Evolutionary conservation across 495 filamentous ascomycete species (phyloP).

Genomic region (Aspergillus asperescens): DNA sequence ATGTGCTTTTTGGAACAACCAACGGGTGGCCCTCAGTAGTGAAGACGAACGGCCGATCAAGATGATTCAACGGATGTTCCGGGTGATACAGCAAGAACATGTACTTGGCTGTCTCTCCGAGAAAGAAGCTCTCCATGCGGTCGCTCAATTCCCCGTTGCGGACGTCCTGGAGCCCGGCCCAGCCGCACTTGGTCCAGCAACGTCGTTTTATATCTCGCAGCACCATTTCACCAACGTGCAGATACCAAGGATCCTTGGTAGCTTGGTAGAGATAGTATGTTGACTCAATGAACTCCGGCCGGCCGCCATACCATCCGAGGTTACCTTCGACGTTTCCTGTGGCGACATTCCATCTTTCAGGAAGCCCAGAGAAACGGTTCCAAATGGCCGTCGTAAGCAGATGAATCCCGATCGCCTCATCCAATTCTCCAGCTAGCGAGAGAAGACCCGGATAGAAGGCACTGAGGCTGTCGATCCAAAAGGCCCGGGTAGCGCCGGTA

Average conservation of each 20-base stretch:
- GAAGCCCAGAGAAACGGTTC: constrained; percentile 87
- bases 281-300: constrained; percentile 94
- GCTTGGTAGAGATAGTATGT: constrained; percentile 90
- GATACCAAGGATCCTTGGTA: constrained; percentile 93
- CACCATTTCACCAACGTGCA: constrained; percentile 93
- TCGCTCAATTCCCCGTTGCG: constrained; percentile 82
- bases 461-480: constrained; percentile 92
- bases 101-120: constrained; percentile 95
- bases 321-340: constrained; percentile 82
- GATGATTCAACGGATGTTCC: constrained; percentile 77
- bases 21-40: constrained; percentile 94
- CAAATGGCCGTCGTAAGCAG: constrained; percentile 87
- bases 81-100: constrained; percentile 83
- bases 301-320: constrained; percentile 88
- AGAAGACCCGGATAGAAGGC: constrained; percentile 95
- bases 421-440: constrained; percentile 76
- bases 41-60: constrained; percentile 87
- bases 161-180: constrained; percentile 93
- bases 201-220: constrained; percentile 80
- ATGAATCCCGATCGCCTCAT: constrained; percentile 85
- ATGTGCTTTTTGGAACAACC: constrained; percentile 61
- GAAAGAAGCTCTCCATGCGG: constrained; percentile 98
- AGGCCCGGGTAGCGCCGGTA: constrained; percentile 74
- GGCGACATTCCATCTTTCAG: constrained; percentile 86
- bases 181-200: constrained; percentile 92